These are phyloP conservation scores for Diplodia intermedia DNA, from an alignment of 2,329 filamentous ascomycete genomes.

Conservation along the genomic window DNA sequence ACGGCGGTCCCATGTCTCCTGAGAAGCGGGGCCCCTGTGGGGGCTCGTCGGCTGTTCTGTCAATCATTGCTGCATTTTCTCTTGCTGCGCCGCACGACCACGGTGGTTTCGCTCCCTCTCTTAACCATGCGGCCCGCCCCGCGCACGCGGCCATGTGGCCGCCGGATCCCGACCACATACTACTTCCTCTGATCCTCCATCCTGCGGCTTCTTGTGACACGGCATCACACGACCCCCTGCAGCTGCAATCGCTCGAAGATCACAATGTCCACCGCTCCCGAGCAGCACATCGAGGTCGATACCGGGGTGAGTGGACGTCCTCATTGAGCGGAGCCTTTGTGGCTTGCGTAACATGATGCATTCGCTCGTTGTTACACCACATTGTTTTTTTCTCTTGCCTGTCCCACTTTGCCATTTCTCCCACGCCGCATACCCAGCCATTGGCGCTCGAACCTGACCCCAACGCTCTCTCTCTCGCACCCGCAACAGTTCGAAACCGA, in stretches of 20 bases:
- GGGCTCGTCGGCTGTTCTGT: constrained; percentile 13
- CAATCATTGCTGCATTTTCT: constrained; percentile 13
- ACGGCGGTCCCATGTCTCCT: constrained; percentile 1
- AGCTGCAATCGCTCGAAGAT: background rate
- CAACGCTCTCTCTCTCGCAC: too few relatives aligned
- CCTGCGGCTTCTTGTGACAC: background rate
- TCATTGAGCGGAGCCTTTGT: background rate
- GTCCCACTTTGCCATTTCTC: background rate
- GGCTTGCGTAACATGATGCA: background rate
- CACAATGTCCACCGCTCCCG: constrained; percentile 1
- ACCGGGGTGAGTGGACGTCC: background rate
- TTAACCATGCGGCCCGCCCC: constrained; percentile 6
- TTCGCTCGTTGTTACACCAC: background rate
- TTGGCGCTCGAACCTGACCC: background rate
- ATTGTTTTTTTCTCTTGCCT: background rate
- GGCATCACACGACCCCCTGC: background rate
- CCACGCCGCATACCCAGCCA: background rate
- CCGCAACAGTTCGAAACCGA: constrained; percentile 10
- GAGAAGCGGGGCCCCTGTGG: constrained; percentile 28
- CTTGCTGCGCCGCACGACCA: constrained; percentile 12
- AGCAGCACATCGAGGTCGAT: constrained; percentile 25
- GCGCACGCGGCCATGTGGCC: background rate
- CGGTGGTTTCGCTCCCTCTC: background rate
- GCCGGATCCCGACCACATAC: background rate
- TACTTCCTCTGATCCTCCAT: background rate